Evolutionary conservation across 768 basidiomycete species (phyloP).

Genomic region (Austroboletus festivus): DNA sequence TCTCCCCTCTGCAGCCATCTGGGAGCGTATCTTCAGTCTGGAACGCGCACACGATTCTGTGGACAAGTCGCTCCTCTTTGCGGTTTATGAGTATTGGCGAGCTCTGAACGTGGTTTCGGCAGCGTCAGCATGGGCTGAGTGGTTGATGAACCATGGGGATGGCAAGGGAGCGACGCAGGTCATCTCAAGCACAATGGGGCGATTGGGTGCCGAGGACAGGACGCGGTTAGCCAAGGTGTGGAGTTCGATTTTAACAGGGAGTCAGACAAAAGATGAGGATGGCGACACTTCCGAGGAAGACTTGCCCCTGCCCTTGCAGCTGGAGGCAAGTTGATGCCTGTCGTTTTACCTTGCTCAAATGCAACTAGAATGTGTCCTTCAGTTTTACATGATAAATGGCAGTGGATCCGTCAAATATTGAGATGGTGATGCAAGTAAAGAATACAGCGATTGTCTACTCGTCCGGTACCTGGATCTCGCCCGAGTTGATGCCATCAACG

Average conservation of each 20-base stretch:
- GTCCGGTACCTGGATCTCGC: constrained; percentile 82
- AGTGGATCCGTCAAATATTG: not conserved
- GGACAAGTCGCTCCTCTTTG: constrained; percentile 17
- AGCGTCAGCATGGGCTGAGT: constrained; percentile 43
- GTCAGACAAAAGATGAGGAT: constrained; percentile 10
- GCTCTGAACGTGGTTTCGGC: constrained; percentile 37
- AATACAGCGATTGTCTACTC: constrained; percentile 51
- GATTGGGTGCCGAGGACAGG: constrained; percentile 27
- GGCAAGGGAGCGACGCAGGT: constrained; percentile 40
- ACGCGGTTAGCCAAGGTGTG: constrained; percentile 36
- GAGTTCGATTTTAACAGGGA: constrained; percentile 21
- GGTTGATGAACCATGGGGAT: constrained; percentile 41
- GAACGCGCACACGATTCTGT: constrained; percentile 19
- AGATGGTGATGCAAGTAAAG: constrained; percentile 14
- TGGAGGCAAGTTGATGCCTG: constrained; percentile 10
- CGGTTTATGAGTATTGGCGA: constrained; percentile 45
- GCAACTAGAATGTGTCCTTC: not conserved
- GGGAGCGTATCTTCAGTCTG: constrained; percentile 41
- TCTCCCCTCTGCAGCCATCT: constrained; percentile 43
- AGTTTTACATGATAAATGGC: not conserved
- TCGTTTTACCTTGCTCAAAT: not conserved
- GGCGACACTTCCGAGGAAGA: constrained; percentile 9
- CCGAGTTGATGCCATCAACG: constrained; percentile 82
- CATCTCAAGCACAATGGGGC: constrained; percentile 33
- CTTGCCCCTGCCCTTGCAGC: constrained; percentile 11